Evolutionary conservation across 177 flowering plant species (phyloP), one percentile per base, ranked within the genome.

Genomic region (Tripterygium wilfordii): DNA sequence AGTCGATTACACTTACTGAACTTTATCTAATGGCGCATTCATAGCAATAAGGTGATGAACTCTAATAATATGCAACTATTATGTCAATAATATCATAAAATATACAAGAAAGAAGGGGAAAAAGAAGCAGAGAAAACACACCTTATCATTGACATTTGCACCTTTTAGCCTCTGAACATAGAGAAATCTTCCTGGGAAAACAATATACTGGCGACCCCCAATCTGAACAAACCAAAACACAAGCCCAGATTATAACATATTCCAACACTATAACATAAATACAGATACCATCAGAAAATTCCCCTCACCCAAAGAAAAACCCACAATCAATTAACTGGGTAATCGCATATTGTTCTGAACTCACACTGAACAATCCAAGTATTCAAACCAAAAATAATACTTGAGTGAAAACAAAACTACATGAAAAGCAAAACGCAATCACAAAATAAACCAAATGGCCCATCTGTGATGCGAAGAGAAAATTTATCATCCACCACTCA

Each of bases 71-170:
- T n/a, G n/a, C n/a, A n/a, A n/a, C n/a, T n/a, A n/a, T n/a, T n/a
- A n/a, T n/a, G n/a, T n/a, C n/a, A n/a, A n/a, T n/a, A n/a, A n/a
- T n/a, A n/a, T n/a, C n/a, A n/a, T 4, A 19, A 45, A 36, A 2
- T 4, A 28, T 36, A 4, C 30, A 41, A 31, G 5, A 17, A 3
- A 14, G 3, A 16, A 36, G 35, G 33, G 7, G 33, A 25, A 42
- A 1, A 25, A 25, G 37, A 45, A 24, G 38, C n/a, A 25, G 1
- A 45, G 41, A 42, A 32, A 5, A 36, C 58, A 37, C 53, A 88
- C 98, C 84, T 91, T 85, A 61, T 88, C 96, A 61, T 85, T 65
- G 12, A 77, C 92, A 63, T 72, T 77, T n/a, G 98, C 98, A 47
- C 78, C 98, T 68, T 91, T 91, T n/a, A 91, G 88, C 72, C 95